Evolutionary conservation across 805 yeast species (phyloP).

Genomic region (Saturnispora ahearnii): DNA sequence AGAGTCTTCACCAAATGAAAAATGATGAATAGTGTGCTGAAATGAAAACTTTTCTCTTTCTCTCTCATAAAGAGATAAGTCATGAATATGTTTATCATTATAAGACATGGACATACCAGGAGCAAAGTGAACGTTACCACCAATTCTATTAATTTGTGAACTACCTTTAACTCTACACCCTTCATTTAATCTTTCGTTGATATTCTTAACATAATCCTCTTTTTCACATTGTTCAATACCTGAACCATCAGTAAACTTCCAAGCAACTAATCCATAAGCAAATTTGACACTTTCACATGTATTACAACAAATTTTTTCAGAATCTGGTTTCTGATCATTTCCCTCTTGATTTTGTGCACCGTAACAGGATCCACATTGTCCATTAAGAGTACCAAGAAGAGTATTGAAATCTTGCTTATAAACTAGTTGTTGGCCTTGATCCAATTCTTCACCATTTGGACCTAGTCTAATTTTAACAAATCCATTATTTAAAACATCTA

Average conservation of each 20-base stretch:
- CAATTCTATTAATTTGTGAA: slow-evolving; percentile 72
- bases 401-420: neutral
- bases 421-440: neutral
- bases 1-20: slow-evolving; percentile 69
- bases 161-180: slow-evolving; percentile 85
- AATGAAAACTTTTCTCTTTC: slow-evolving; percentile 55
- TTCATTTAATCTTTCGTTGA: slow-evolving; percentile 55
- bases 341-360: slow-evolving; percentile 61
- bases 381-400: slow-evolving; percentile 18
- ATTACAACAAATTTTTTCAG: slow-evolving; percentile 63
- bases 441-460: slow-evolving; percentile 39
- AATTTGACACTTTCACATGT: slow-evolving; percentile 70
- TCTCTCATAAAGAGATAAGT: slow-evolving; percentile 60
- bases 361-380: slow-evolving; percentile 84
- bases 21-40: slow-evolving; percentile 67
- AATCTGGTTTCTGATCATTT: slow-evolving; percentile 31
- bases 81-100: slow-evolving; percentile 69
- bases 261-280: slow-evolving; percentile 68
- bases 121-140: slow-evolving; percentile 91
- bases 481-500: slow-evolving; percentile 61
- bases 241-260: slow-evolving; percentile 89
- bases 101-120: slow-evolving; percentile 74
- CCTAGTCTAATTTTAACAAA: slow-evolving; percentile 62
- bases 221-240: slow-evolving; percentile 84
- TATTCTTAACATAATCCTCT: slow-evolving; percentile 69